Evolutionary conservation across 2,329 filamentous ascomycete species (phyloP).

Genomic region (Cladophialophora chaetospira): DNA sequence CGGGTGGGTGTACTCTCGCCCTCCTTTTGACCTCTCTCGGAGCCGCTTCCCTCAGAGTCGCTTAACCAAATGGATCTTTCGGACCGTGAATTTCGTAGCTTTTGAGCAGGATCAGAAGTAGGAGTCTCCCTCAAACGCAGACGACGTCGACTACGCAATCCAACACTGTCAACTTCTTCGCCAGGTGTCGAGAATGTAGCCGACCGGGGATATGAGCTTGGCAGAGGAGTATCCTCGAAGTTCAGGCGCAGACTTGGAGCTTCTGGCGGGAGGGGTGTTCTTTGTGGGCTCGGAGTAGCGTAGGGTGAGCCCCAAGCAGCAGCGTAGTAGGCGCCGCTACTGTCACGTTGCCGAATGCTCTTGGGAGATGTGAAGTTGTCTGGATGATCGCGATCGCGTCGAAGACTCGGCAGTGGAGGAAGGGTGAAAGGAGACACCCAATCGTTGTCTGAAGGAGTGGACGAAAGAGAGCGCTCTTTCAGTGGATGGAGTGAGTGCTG

Average conservation of each 20-base stretch:
- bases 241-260: slow-evolving; percentile 48
- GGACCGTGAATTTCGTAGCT: slow-evolving; percentile 39
- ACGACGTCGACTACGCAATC: background rate
- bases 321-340: slow-evolving; percentile 63
- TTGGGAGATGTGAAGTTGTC: slow-evolving; percentile 27
- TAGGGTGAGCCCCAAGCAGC: slow-evolving; percentile 94
- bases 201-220: background rate
- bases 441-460: slow-evolving; percentile 28
- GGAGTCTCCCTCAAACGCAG: background rate
- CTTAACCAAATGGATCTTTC: slow-evolving; percentile 83
- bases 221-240: slow-evolving; percentile 37
- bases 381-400: slow-evolving; percentile 24
- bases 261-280: slow-evolving; percentile 43
- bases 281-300: slow-evolving; percentile 59
- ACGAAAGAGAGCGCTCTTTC: slow-evolving; percentile 25
- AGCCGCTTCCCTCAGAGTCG: slow-evolving; percentile 68
- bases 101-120: slow-evolving; percentile 5
- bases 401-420: slow-evolving; percentile 31
- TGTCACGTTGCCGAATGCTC: slow-evolving; percentile 42
- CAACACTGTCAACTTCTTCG: slow-evolving; percentile 1
- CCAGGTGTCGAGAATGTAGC: background rate
- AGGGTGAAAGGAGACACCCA: slow-evolving; percentile 33
- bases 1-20: slow-evolving; percentile 27
- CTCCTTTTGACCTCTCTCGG: slow-evolving; percentile 66
- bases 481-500: background rate